Base-by-base conservation (phyloP, 2,329 filamentous ascomycete genomes). In the Aspergillus spinulosporus region DNA sequence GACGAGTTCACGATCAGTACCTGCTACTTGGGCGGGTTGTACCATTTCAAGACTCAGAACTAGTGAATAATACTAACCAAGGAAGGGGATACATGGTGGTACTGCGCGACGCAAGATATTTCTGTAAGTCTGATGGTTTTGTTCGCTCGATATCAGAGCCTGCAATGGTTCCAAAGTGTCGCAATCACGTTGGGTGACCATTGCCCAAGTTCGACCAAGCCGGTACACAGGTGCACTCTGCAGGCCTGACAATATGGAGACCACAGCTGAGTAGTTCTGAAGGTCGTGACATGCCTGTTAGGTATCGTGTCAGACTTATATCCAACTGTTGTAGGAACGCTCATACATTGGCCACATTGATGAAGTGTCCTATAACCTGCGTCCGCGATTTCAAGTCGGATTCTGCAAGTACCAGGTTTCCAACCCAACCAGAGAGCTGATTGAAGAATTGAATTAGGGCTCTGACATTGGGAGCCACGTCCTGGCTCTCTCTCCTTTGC, bases 391-490 rank as follows among this genome's bases (percentile, higher is more conserved):
- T 95, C 61, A 96, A 87, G 68, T 97, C 93, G 66, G 87, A 84
- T 74, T 97, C 92, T 0, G 88, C 91, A 56, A 97, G 75, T 61
- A 97, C 96, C 89, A 96, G 95, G 72, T 96, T 91, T 14, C 92
- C 92, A 32, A 97, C 92, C 92, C 92, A 97, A 70, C 97, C 97
- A 4, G 93, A 96, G 79, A 97, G 86, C 72, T 96, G 92, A 70
- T 97, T 97, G 1, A 92, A 96, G 76, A 97, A 92, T 52, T 96
- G 80, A 74, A 97, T 97, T 59, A 97, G 82, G 4, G 90, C 89
- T 74, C 96, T 95, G 63, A 97, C 89, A 64, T 97, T 96, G 0
- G 90, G 87, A 2, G 92, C 91, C 34, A 90, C 88, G 64, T 95
- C 90, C 28, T 90, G 85, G 7, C 76, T 81, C 49, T 92, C 80